Base-by-base conservation (phyloP, 805 yeast species). In the Blastobotrys attinorum region DNA sequence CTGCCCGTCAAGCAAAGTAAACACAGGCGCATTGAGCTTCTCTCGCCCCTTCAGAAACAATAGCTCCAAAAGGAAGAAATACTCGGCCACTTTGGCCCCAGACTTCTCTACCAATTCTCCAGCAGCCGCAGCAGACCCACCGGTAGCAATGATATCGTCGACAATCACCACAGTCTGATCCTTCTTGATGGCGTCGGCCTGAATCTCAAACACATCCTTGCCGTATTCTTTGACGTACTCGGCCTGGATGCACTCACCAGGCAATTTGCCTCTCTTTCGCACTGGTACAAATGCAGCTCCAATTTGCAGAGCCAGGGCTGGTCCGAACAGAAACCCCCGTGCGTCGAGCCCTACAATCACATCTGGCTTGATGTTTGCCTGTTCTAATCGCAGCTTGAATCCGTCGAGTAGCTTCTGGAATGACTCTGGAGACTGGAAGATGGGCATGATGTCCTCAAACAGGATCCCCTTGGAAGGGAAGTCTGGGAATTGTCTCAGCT, bases 61-160 rank as follows among this genome's bases (percentile, higher is more conserved):
- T 58, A 92, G 79, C 69, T 92, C 98, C 85, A 92, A 79, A 37
- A 92, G 86, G 60, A 92, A 92, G 51, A 82, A 69, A 64, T 79
- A 92, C 66, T 88, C 95, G 42, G 81, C 62, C 43, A 89, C 74
- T 47, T 81, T 75, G 48, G 81, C 96, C 45, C 80, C 79, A 48
- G 80, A 72, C 63, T 74, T 67, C 53, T 61, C 60, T 41, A 87
- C 83, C 52, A 92, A 74, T 59, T 86, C 82, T 47, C 95, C 97
- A 34, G 97, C 97, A 47, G 94, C 96, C 44, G 69, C 67, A 21
- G 98, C 98, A 55, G 95, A 83, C 32, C 99, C 99, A 50, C 97
- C 97, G 31, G 98, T 92, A 40, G 98, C 98, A 62, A 92, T 83
- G 57, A 92, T 88, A 60, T 92, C 99, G 65, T 92, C 99, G 31